Evolutionary conservation across 2,329 filamentous ascomycete species (phyloP).

Genomic region (Xenoacremonium recifei): DNA sequence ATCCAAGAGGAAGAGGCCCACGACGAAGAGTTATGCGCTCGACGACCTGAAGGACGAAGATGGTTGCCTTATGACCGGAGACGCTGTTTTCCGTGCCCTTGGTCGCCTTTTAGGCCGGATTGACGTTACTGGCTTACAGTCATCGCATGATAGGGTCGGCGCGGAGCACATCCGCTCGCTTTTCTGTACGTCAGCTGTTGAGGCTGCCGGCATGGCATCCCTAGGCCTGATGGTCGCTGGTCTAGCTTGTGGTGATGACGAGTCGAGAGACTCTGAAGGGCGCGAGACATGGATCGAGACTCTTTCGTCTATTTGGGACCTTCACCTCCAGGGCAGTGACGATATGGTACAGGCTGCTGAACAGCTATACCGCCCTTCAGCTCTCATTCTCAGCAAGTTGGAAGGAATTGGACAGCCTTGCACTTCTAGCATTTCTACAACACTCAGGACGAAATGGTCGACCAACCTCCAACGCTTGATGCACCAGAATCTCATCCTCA

Average conservation of each 20-base stretch:
- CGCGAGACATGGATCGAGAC: conserved; percentile 48
- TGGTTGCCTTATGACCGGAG: conserved; percentile 45
- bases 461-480: conserved; percentile 48
- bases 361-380: conserved; percentile 40
- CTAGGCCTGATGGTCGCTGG: conserved; percentile 47
- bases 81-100: conserved; percentile 48
- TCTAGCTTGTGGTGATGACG: conserved; percentile 31
- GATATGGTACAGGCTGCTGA: conserved; percentile 50
- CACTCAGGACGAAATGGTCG: conserved; percentile 38
- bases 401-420: conserved; percentile 26
- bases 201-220: conserved; percentile 44
- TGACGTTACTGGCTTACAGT: conserved; percentile 30
- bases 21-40: conserved; percentile 36
- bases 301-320: conserved; percentile 48
- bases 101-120: conserved; percentile 46
- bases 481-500: conserved; percentile 50
- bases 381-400: conserved; percentile 40
- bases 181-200: conserved; percentile 49
- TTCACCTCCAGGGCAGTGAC: conserved; percentile 49
- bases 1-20: conserved; percentile 48
- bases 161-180: conserved; percentile 58
- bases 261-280: conserved; percentile 33
- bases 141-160: conserved; percentile 48
- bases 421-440: conserved; percentile 10
- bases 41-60: conserved; percentile 36